Evolutionary conservation across 805 yeast species (phyloP), one percentile per base, ranked within the genome.

Genomic region (Cyberlindnera maritima): DNA sequence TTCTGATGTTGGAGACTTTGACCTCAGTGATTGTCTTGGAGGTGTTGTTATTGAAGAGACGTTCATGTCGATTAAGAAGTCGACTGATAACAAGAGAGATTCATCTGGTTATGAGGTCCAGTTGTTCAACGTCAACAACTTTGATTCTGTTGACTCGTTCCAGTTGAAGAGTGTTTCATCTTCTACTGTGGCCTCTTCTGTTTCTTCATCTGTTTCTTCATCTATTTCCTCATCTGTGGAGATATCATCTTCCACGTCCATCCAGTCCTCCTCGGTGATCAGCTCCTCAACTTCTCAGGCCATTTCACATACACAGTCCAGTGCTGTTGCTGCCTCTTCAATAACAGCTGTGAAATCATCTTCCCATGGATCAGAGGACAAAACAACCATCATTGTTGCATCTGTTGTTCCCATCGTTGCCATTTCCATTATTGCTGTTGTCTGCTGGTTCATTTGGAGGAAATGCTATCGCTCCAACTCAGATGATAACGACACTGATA

Each of bases 41-140:
- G 84, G 80, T 0, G 76, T 79, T 2, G 67, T 75, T 2, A 64
- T 80, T 21, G 77, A 76, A 56, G 70, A 75, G 43, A 76, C 83
- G 0, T 60, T 81, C 39, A 60, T 81, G 1, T 70, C 76, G 13
- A 63, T 80, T 10, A 61, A 64, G 18, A 51, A 49, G 11, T 35
- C 41, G 2, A 64, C 64, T 35, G 47, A 65, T 23, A 64, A 56
- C 14, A 57, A 55, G 17, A 46, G 53, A 21, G 48, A 44, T 20
- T 35, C 52, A 3, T 43, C 46, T 1, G 47, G 52, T 4, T 78
- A 72, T 51, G 41, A 48, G 0, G 44, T 79, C 15, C 62, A 62
- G n/a, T 59, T 80, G 19, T 80, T 64, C 57, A 74, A 76, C 52
- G 62, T 69, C 1, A 52, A 63, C 10, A 58, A 64, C 7, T 65